A percentile compares a stretch with the other conserved stretches of the same genome.
Evolutionary conservation across 2,329 filamentous ascomycete species (phyloP).

Genomic region (Clonostachys chloroleuca): DNA sequence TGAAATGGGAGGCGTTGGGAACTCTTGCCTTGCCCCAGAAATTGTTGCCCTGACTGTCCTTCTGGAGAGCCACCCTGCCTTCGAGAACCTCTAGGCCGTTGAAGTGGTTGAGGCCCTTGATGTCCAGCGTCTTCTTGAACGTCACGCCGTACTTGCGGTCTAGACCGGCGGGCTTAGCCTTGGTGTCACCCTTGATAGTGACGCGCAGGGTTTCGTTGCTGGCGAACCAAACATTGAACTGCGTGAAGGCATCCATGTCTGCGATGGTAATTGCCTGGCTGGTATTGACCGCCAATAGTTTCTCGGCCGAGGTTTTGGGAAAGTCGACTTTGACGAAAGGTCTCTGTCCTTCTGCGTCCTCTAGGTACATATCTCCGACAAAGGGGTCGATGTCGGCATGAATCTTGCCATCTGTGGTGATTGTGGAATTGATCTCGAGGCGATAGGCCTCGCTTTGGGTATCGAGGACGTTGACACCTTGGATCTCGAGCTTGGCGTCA

Average conservation of each 20-base stretch:
- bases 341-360: slow-evolving; percentile 37
- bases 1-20: slow-evolving; percentile 60
- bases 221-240: slow-evolving; percentile 52
- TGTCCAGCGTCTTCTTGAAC: slow-evolving; percentile 50
- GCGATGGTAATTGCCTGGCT: slow-evolving; percentile 41
- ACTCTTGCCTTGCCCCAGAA: slow-evolving; percentile 56
- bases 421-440: slow-evolving; percentile 52
- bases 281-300: slow-evolving; percentile 46
- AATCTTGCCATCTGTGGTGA: slow-evolving; percentile 44
- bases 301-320: slow-evolving; percentile 43
- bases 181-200: slow-evolving; percentile 45
- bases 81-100: slow-evolving; percentile 47
- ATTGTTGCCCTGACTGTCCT: slow-evolving; percentile 45
- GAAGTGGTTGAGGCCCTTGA: slow-evolving; percentile 51
- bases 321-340: slow-evolving; percentile 48
- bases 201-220: slow-evolving; percentile 44
- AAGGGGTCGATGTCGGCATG: slow-evolving; percentile 48
- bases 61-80: slow-evolving; percentile 37
- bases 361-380: slow-evolving; percentile 49
- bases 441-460: slow-evolving; percentile 36
- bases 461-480: slow-evolving; percentile 44
- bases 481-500: slow-evolving; percentile 43
- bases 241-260: slow-evolving; percentile 42
- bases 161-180: slow-evolving; percentile 45
- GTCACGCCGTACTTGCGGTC: slow-evolving; percentile 40